Evolutionary conservation across 129 eudicot genomes (phyloP), one percentile per base, ranked within the genome.

Genomic region (Lonicera japonica): DNA sequence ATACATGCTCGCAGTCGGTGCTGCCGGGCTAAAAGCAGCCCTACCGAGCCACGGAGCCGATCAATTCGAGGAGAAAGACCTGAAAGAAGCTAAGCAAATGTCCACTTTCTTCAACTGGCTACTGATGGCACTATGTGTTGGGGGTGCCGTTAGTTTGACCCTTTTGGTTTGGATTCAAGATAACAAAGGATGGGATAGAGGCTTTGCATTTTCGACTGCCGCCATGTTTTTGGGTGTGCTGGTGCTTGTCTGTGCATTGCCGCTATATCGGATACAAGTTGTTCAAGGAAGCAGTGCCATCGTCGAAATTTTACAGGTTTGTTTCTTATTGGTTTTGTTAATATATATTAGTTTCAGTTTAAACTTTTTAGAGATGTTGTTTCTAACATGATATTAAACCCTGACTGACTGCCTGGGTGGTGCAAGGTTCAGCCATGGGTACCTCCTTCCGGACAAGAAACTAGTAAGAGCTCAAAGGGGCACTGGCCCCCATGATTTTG

Each of bases 31-130:
- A 12, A 88, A 84, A 75, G 84, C 92, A 0, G 73, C 89, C 7
- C 45, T 84, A 61, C 92, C 96, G 36, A 50, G 92, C 10, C 92
- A 78, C 23, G 96, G 96, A 3, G 92, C 92, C 8, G 96, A 88
- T 54, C 96, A 88, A 34, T 84, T 83, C 45, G 89, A 88, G 1
- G 89, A 76, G 8, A 79, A 81, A 38, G 88, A 84, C 43, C 82
- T 82, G 0, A 67, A 73, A 57, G 96, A 84, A 68, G 82, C 82
- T 0, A 60, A 18, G 23, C 75, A 73, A 16, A 76, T 75, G 73
- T 84, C 92, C 0, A 84, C 84, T 23, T 88, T 40, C 67, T 88
- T 88, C 74, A 88, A 88, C 54, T 77, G 84, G 77, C 56, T 84
- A 8, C 22, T 88, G 7, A 59, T 84, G n/a, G 67, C 67, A 7